Evolutionary conservation across 192 early-diverging fungal species (phyloP).

Genomic region (Coemansia pectinata): DNA sequence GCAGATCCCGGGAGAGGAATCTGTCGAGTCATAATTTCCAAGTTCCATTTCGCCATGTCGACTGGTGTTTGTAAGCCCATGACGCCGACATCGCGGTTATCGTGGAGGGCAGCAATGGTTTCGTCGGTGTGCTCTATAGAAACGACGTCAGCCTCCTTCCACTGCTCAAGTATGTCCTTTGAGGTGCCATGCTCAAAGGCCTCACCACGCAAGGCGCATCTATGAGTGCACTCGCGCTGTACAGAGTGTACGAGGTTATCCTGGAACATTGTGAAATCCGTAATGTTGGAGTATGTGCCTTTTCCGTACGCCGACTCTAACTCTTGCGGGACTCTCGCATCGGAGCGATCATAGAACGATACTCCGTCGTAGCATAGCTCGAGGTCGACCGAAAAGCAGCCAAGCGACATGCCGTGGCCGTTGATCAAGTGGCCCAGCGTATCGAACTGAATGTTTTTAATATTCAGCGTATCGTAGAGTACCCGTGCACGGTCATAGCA

Average conservation of each 20-base stretch:
- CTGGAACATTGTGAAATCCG: slow-evolving; percentile 85
- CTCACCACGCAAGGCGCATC: slow-evolving; percentile 69
- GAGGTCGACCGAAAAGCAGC: slow-evolving; percentile 50
- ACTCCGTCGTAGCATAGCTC: slow-evolving; percentile 61
- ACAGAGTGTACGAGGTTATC: slow-evolving; percentile 70
- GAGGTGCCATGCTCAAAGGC: slow-evolving; percentile 54
- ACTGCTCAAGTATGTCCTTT: slow-evolving; percentile 56
- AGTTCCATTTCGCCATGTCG: slow-evolving; percentile 27
- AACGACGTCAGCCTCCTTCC: slow-evolving; percentile 58
- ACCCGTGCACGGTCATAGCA: slow-evolving; percentile 61
- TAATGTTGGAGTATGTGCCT: slow-evolving; percentile 86
- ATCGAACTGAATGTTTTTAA: slow-evolving; percentile 93
- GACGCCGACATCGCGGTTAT: slow-evolving; percentile 74
- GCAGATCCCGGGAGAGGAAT: slow-evolving; percentile 23
- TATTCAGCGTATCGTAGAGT: slow-evolving; percentile 72
- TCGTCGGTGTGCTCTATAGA: slow-evolving; percentile 63
- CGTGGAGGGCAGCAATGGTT: slow-evolving; percentile 35
- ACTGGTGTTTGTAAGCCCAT: slow-evolving; percentile 52
- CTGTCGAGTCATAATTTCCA: slow-evolving; percentile 44
- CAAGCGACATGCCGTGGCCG: slow-evolving; percentile 36
- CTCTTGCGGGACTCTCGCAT: slow-evolving; percentile 84
- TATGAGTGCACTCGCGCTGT: slow-evolving; percentile 68
- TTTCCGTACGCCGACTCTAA: slow-evolving; percentile 81
- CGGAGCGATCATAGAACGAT: slow-evolving; percentile 75
- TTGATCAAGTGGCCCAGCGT: slow-evolving; percentile 66